These are phyloP conservation scores for Luzula sylvatica DNA, from an alignment of 176 grass and related monocot genomes.

Conservation along the genomic window DNA sequence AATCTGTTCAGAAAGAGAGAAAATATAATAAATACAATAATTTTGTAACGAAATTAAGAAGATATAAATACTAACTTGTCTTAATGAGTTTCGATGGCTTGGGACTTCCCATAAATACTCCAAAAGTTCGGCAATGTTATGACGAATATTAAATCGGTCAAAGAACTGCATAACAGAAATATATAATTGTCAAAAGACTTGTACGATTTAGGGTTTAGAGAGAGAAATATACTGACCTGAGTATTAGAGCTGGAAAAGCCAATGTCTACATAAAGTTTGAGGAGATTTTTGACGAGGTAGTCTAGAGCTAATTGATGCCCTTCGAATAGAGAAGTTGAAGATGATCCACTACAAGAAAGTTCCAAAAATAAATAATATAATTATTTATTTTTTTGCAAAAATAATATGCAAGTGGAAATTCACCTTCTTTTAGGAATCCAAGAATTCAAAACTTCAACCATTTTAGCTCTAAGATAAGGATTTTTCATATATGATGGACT, in stretches of 20 bases:
- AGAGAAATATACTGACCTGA: constrained; percentile 40
- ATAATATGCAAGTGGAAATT: constrained; percentile 11
- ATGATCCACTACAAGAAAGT: constrained; percentile 46
- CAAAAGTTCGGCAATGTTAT: constrained; percentile 96
- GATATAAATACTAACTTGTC: constrained; percentile 37
- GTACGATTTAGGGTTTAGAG: no score
- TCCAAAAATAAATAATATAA: constrained; percentile 1
- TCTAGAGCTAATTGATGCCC: constrained; percentile 80
- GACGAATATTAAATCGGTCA: constrained; percentile 94
- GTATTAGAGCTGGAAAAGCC: constrained; percentile 98
- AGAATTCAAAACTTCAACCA: constrained; percentile 98
- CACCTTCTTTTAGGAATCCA: constrained; percentile 92
- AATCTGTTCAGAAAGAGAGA: constrained; percentile 31
- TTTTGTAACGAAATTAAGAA: constrained; percentile 14
- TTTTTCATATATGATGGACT: constrained; percentile 89
- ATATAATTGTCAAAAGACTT: neutral
- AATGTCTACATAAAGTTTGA: constrained; percentile 99
- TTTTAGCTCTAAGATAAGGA: constrained; percentile 92
- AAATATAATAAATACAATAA: neutral
- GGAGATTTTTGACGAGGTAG: constrained; percentile 87
- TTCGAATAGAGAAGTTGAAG: constrained; percentile 74
- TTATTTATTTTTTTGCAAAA: neutral
- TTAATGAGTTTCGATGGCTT: constrained; percentile 82
- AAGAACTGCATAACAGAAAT: constrained; percentile 52
- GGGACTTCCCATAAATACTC: constrained; percentile 97